Percentiles rank a stretch among this genome's conserved stretches.
Evolutionary conservation across 177 flowering plant genomes (phyloP).

Genomic region (Vitis hybrid): DNA sequence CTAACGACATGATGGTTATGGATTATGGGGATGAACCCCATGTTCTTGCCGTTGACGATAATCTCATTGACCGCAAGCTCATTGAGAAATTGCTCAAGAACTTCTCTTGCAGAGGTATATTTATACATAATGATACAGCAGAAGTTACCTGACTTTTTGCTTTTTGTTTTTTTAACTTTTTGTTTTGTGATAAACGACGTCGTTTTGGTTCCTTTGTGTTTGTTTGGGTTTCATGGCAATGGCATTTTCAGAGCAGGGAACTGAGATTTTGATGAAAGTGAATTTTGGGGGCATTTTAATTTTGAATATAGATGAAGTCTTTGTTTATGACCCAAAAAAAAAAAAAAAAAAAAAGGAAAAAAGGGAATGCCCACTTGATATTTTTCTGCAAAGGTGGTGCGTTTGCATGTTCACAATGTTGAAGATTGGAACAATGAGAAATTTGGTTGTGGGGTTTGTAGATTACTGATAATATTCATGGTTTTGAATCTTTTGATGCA

Average conservation of each 20-base stretch:
- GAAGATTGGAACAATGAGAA: not conserved
- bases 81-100: slow-evolving; percentile 50
- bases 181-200: not conserved
- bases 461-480: not conserved
- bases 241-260: too few relatives aligned
- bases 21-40: slow-evolving; percentile 41
- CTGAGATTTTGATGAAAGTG: too few relatives aligned
- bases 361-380: too few relatives aligned
- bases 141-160: too few relatives aligned
- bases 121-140: too few relatives aligned
- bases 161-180: not conserved
- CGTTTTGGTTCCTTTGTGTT: too few relatives aligned
- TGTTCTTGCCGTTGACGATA: slow-evolving; percentile 74
- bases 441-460: too few relatives aligned
- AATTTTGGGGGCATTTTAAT: too few relatives aligned
- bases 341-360: too few relatives aligned
- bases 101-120: slow-evolving; percentile 56
- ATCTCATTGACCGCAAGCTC: slow-evolving; percentile 48
- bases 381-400: not conserved
- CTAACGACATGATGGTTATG: slow-evolving; percentile 2
- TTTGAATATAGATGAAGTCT: too few relatives aligned
- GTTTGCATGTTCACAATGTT: not conserved
- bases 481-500: slow-evolving; percentile 19
- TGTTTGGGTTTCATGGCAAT: too few relatives aligned
- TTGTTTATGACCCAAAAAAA: too few relatives aligned